Evolutionary conservation across 768 basidiomycete genomes (phyloP).

Genomic region (Phylloporus arenicola): DNA sequence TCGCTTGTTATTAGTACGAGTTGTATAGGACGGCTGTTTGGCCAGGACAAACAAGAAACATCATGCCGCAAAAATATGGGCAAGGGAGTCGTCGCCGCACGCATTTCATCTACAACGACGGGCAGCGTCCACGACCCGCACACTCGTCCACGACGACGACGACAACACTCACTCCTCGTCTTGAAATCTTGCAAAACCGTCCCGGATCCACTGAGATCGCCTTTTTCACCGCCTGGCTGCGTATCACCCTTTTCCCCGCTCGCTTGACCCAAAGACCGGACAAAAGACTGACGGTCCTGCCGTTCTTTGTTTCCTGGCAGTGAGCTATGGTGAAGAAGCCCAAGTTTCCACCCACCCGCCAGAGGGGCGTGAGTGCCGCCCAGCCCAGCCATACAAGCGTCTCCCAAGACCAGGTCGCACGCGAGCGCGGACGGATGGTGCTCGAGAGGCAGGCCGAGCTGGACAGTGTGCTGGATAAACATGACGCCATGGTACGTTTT

Average conservation of each 20-base stretch:
- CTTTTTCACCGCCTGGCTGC: constrained; percentile 4
- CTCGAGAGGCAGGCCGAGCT: constrained; percentile 54
- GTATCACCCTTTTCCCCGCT: constrained; percentile 1
- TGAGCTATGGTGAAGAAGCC: constrained; percentile 23
- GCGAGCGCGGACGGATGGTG: constrained; percentile 45
- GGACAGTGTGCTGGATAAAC: constrained; percentile 53
- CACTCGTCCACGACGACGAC: constrained; percentile 3
- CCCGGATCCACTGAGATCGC: constrained; percentile 62
- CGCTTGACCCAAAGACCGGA: neutral
- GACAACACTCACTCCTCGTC: constrained; percentile 23
- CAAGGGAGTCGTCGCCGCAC: constrained; percentile 18
- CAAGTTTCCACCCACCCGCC: constrained; percentile 3
- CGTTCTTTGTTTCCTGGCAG: constrained; percentile 1
- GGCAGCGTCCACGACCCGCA: constrained; percentile 7
- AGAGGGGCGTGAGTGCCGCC: neutral
- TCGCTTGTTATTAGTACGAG: neutral
- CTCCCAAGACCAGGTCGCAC: constrained; percentile 23
- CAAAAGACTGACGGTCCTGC: neutral
- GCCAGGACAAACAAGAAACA: constrained; percentile 31
- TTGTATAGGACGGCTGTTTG: constrained; percentile 25
- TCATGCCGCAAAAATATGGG: constrained; percentile 34
- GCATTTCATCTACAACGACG: constrained; percentile 22
- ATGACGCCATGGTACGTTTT: constrained; percentile 65
- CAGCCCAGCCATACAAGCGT: constrained; percentile 3
- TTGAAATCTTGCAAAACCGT: constrained; percentile 62